Evolutionary conservation across 2,329 filamentous ascomycete species (phyloP).

Genomic region (Fusarium multiceps): DNA sequence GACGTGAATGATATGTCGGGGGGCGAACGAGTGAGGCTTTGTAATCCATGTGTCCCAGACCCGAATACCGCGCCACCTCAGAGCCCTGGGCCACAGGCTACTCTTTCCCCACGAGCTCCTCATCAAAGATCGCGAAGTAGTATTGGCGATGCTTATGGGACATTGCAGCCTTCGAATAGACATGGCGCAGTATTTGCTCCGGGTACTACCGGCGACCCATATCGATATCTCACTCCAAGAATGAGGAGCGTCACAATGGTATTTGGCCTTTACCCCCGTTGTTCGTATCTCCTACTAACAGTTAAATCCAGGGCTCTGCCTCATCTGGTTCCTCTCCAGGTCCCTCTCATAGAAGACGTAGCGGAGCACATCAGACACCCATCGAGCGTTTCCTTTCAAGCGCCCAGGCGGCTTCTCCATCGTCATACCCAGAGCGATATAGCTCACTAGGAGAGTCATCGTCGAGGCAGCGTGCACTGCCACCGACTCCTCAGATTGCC

Average conservation of each 20-base stretch:
- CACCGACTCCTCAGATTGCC: slow-evolving; percentile 62
- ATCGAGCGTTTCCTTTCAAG: slow-evolving; percentile 55
- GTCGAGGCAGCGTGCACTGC: slow-evolving; percentile 53
- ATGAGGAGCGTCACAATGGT: slow-evolving; percentile 64
- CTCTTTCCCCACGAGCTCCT: slow-evolving; percentile 50
- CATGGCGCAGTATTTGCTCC: slow-evolving; percentile 54
- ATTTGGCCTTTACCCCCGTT: slow-evolving; percentile 38
- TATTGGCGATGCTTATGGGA: slow-evolving; percentile 50
- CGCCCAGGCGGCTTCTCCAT: slow-evolving; percentile 49
- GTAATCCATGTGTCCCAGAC: slow-evolving; percentile 72
- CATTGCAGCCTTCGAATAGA: slow-evolving; percentile 46
- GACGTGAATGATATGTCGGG: slow-evolving; percentile 61
- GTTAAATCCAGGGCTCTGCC: slow-evolving; percentile 20
- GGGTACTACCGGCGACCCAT: slow-evolving; percentile 50
- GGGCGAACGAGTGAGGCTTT: slow-evolving; percentile 68
- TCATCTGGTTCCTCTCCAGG: slow-evolving; percentile 42
- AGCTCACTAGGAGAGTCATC: slow-evolving; percentile 50
- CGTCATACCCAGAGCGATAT: slow-evolving; percentile 49
- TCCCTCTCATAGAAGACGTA: slow-evolving; percentile 46
- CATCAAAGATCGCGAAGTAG: slow-evolving; percentile 62
- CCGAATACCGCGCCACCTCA: slow-evolving; percentile 68
- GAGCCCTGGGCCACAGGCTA: slow-evolving; percentile 52
- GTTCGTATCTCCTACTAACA: slow-evolving; percentile 5
- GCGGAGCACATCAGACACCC: slow-evolving; percentile 50
- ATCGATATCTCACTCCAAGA: slow-evolving; percentile 49